phyloP scores from a whole-genome alignment of 208 protist genomes.

The Acanthamoeba castellanii region DNA sequence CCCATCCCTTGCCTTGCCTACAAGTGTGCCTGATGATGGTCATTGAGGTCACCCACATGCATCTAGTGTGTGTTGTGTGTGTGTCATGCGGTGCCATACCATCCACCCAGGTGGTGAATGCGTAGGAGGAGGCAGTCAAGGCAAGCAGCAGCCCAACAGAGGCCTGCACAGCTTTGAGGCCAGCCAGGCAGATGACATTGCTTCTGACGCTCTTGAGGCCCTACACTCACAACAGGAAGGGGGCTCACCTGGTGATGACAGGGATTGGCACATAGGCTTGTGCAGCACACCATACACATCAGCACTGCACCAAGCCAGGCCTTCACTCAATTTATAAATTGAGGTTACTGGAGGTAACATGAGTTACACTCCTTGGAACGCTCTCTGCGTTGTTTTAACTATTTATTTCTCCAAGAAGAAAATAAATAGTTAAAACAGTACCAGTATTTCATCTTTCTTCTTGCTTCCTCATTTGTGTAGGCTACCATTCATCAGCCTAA shows the following conservation, averaged over 20 bases:
- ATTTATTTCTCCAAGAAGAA: no score
- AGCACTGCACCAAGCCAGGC: no score
- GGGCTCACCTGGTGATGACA: no score
- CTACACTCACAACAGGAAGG: no score
- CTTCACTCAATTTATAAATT: no score
- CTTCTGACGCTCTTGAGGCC: neutral
- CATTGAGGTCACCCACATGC: neutral
- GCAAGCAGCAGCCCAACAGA: neutral
- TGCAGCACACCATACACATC: no score
- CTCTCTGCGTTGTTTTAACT: neutral
- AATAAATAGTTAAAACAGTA: no score
- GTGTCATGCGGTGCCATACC: neutral
- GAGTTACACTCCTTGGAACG: neutral
- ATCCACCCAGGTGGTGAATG: neutral
- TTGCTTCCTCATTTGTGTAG: no score
- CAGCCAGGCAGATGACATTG: neutral
- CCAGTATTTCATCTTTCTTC: no score
- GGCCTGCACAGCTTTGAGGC: neutral
- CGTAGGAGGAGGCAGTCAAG: neutral
- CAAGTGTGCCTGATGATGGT: neutral
- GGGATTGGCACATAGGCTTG: no score
- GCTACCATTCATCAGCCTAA: no score
- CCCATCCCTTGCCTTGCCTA: neutral
- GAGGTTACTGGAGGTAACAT: neutral
- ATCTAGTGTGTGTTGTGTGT: no score